Base-by-base conservation (phyloP, 495 filamentous ascomycete species). In the Lepidopterella palustris region DNA sequence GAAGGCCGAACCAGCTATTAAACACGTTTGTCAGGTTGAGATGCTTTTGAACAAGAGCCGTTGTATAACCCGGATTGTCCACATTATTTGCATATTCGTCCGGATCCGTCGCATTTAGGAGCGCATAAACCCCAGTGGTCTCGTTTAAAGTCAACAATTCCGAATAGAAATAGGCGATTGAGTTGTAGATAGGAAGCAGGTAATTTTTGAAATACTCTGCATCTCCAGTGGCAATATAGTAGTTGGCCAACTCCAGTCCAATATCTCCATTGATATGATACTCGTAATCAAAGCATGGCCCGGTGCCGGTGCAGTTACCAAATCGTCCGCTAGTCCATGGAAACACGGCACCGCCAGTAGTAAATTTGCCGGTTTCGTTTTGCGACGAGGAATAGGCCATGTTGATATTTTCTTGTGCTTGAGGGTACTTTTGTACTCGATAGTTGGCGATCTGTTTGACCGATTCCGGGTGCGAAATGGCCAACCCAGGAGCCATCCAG, bases 31-130 rank as follows among this genome's bases (percentile, higher is more conserved):
- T 81, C 52, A 79, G 72, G 60, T 73, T 59, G 81, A 78, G 15
- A 79, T 86, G 66, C 77, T 74, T 31, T 74, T 82, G 56, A 57
- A 88, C 82, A 8, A 87, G 73, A 0, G 85, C 80, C 75, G 87
- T 87, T 0, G 87, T 90, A 66, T 82, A 91, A 24, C 84, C 87
- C 45, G 85, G 84, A 23, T 88, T 87, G 64, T 87, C 79, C 20
- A 87, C 70, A 28, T 82, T 75, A 64, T 91, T 90, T 5, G 86
- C 86, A 64, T 87, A 89, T 70, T 89, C 86, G 66, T 89, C 86
- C 73, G 87, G 87, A 71, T 91, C 87, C 0, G 87, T 91, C 79
- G 88, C 87, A 63, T 91, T 91, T n/a, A 65, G 60, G 8, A 83
- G 64, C 39, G 69, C 72, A 45, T 76, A 83, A 55, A 70, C 64